Evolutionary conservation across 1,284 basidiomycete genomes (phyloP), one percentile per base, ranked within the genome.

Genomic region (Tilletia setariae): DNA sequence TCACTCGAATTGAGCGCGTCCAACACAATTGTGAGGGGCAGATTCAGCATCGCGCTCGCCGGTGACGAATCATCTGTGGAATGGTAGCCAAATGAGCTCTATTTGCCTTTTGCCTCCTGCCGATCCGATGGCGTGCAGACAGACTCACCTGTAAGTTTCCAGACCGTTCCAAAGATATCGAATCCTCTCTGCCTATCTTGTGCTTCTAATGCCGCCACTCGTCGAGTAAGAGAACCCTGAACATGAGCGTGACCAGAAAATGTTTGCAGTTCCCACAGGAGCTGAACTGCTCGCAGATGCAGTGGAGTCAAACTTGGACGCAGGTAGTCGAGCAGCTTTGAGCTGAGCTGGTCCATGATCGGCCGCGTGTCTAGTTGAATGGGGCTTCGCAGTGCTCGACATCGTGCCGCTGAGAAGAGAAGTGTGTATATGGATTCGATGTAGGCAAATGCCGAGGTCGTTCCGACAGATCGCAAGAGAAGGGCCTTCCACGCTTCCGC

Each of bases 11-110:
- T 70, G 2, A 98, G 84, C 0, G 89, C 88, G 79, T 96, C 93
- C 49, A 98, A 84, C 15, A 96, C 88, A 63, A 90, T 88, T 85
- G 94, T 89, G 87, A 98, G 87, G 0, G 94, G 94, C 0, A 90
- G 86, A 74, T 90, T 90, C 77, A 95, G 89, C 35, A 87, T 86
- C 77, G 91, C 90, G 0, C 93, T 93, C 43, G 92, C 93, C 0
- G 90, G 84, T 68, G 89, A 84, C 64, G 86, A 86, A 76, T 96
- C 94, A 80, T 96, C 94, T 93, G 74, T 19, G 23, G 11, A 16
- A 28, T 28, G 21, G 15, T 43, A 13, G 21, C 3, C 8, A 21
- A 21, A n/a, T 35, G 40, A 59, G 13, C 2, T 64, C 47, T 66
- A 43, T 76, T 76, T 35, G 21, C 7, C 23, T 6, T 28, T 25